phyloP scores from a whole-genome alignment of 495 filamentous ascomycete genomes.

The Durotheca rogersii region DNA sequence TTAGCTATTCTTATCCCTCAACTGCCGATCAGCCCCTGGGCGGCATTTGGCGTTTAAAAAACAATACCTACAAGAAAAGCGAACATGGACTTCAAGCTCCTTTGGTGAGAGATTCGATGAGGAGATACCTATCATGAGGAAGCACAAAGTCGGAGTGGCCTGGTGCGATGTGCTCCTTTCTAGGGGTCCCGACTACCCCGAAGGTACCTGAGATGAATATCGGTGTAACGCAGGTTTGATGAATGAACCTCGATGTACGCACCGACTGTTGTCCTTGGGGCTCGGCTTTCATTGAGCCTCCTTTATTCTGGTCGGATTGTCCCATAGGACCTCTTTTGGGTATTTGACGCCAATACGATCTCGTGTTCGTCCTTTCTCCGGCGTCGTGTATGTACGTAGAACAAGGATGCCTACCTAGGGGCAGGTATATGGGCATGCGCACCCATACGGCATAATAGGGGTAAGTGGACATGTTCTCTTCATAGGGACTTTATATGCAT shows the following conservation, averaged over 20 bases:
- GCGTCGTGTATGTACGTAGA: no score
- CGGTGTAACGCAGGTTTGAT: no score
- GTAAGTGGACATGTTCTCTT: no score
- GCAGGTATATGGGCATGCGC: no score
- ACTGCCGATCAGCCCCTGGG: constrained; percentile 21
- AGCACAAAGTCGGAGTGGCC: not conserved
- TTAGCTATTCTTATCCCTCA: constrained; percentile 19
- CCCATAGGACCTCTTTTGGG: no score
- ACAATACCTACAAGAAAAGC: constrained; percentile 23
- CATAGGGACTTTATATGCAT: no score
- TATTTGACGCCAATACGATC: no score
- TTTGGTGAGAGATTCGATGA: not conserved
- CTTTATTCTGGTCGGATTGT: not conserved
- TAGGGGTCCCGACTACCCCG: not conserved
- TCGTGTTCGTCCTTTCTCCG: not conserved
- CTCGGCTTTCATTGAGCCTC: not conserved
- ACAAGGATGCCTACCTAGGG: no score
- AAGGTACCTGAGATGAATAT: not conserved
- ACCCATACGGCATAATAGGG: no score
- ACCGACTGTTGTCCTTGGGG: not conserved
- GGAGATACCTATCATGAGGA: constrained; percentile 1
- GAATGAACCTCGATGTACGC: no score
- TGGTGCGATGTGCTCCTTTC: not conserved
- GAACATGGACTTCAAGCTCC: constrained; percentile 11
- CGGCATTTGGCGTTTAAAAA: constrained; percentile 18